Base-by-base conservation (phyloP, 2,329 filamentous ascomycete genomes). In the Neophaeococcomyces aloes region DNA sequence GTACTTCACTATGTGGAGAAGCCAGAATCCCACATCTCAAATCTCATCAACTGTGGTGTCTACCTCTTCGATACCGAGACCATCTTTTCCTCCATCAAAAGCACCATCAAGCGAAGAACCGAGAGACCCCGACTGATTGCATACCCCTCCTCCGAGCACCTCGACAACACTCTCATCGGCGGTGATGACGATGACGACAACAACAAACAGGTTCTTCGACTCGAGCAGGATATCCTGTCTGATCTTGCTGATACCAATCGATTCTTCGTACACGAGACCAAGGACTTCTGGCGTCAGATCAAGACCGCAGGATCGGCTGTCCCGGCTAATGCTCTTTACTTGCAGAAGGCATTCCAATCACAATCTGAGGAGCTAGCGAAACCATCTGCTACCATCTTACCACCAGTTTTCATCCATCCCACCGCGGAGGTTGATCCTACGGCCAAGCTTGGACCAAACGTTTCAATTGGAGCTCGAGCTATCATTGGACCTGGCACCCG, bases 211-310 rank as follows among this genome's bases (percentile, higher is more conserved):
- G 86, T 94, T 38, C 83, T 98, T 55, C 85, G 91, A 42, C 76
- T 98, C 45, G 91, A 98, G 70, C 91, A 96, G 69, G 91, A 98
- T 62, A 94, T 96, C 41, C 76, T 98, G 47, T 83, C 87, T 40
- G 89, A 96, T 59, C 79, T 96, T 59, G 89, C 91, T 49, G 91
- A 96, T 67, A 94, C 79, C 76, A 91, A 94, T 69, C 86, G 91
- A 65, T 98, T 98, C 72, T 96, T 87, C 67, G 91, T 96, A 25
- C 84, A 94, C 64, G 91, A 98, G 71, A 96, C 89, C 53, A 94
- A 93, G 70, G 91, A 96, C 65, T 98, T 98, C 67, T 98, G 91
- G 91, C 86, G 91, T 57, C 91, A 98, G 73, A 96, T 98, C 76
- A 98, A 98, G 77, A 95, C 91, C 1, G 91, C 91, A 48, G 91